Conservation (phyloP, 257 asterid genomes). For the Salvia rosmarinus region DNA sequence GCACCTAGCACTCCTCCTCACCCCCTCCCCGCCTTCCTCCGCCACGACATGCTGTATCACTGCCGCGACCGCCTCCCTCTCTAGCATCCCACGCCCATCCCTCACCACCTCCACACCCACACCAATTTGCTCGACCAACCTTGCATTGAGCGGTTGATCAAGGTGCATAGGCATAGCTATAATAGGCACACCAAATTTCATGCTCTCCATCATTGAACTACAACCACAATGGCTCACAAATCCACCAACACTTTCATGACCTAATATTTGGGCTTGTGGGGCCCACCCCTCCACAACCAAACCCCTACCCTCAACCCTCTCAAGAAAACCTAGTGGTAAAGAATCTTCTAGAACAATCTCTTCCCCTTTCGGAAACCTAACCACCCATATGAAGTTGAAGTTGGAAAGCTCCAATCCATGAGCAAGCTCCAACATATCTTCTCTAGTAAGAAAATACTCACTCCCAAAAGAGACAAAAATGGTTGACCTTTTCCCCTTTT, state of each 20-base stretch:
- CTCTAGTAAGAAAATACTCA: constrained; percentile 46
- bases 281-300: constrained; percentile 52
- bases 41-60: constrained; percentile 37
- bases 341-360: constrained; percentile 26
- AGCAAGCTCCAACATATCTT: constrained; percentile 45
- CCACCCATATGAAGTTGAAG: constrained; percentile 52
- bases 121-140: constrained; percentile 33
- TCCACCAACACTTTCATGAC: constrained; percentile 46
- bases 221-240: constrained; percentile 60
- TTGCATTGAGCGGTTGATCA: constrained; percentile 52
- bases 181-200: constrained; percentile 54
- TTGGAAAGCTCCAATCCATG: constrained; percentile 48
- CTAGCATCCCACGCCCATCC: constrained; percentile 33
- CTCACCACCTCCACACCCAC: constrained; percentile 44
- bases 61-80: constrained; percentile 33
- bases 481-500: constrained; percentile 38
- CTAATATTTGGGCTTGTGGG: constrained; percentile 47
- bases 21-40: constrained; percentile 32
- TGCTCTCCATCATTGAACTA: constrained; percentile 51
- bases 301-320: constrained; percentile 41
- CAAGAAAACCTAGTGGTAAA: constrained; percentile 47
- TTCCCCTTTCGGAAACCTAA: constrained; percentile 49
- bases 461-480: constrained; percentile 57
- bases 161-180: constrained; percentile 56
- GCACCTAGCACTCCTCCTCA: constrained; percentile 30